Evolutionary conservation across 371 early-diverging fungal genomes (phyloP).

Genomic region (Mucor ambiguus): DNA sequence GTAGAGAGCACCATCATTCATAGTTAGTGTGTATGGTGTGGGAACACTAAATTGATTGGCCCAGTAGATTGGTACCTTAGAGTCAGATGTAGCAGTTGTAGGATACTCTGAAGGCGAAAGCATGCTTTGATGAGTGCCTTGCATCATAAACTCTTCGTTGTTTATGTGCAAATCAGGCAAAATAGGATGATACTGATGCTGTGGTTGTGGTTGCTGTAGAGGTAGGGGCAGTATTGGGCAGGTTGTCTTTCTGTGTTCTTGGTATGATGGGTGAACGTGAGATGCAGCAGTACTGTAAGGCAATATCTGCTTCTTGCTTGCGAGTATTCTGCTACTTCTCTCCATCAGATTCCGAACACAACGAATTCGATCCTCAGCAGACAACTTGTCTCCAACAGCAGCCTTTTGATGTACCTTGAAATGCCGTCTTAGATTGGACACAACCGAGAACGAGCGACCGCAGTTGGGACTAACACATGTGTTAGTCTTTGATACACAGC

Average conservation of each 20-base stretch:
- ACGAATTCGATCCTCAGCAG: constrained; percentile 25
- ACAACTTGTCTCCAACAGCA: constrained; percentile 1
- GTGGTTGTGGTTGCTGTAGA: background rate
- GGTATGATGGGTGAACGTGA: background rate
- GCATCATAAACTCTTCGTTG: background rate
- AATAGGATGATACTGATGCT: background rate
- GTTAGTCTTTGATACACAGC: background rate
- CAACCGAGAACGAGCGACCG: constrained; percentile 66
- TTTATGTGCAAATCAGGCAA: background rate
- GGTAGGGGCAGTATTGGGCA: background rate
- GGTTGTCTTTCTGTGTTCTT: background rate
- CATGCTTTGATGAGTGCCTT: background rate
- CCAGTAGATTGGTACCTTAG: background rate
- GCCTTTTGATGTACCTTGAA: constrained; percentile 27
- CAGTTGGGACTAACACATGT: constrained; percentile 48
- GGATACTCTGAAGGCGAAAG: background rate
- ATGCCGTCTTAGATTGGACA: constrained; percentile 75
- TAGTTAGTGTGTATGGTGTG: background rate
- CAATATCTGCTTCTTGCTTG: constrained; percentile 1
- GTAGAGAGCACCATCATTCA: too few species aligned
- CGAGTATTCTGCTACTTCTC: background rate
- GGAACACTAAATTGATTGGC: background rate
- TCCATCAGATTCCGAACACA: constrained; percentile 17
- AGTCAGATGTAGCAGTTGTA: background rate
- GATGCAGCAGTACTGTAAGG: background rate